These are phyloP conservation scores for Aspergillus saccharolyticus DNA, from an alignment of 495 filamentous ascomycete genomes.

Conservation along the genomic window DNA sequence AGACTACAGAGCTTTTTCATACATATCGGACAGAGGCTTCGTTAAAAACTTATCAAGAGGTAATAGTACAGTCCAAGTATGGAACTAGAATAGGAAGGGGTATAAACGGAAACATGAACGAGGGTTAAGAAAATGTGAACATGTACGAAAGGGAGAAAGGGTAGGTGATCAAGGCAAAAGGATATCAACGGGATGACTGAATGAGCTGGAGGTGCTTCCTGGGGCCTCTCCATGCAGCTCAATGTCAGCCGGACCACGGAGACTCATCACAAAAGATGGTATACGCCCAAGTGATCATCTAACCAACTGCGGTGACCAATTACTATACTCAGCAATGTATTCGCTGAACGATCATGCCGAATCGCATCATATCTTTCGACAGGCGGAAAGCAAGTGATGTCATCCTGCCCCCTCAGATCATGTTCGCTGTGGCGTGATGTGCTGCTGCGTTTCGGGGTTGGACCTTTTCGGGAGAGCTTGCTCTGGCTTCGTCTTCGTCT, in stretches of 20 bases:
- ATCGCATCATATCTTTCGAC: slow-evolving; percentile 7
- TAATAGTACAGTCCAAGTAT: slow-evolving; percentile 30
- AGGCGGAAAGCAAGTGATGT: slow-evolving; percentile 15
- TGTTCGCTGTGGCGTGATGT: slow-evolving; percentile 25
- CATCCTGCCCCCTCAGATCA: slow-evolving; percentile 29
- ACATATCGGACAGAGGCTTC: slow-evolving; percentile 18
- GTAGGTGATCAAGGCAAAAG: slow-evolving; percentile 15
- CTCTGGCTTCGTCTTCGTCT: slow-evolving; percentile 54
- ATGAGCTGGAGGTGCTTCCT: background rate
- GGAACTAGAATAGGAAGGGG: slow-evolving; percentile 15
- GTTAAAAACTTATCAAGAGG: slow-evolving; percentile 13
- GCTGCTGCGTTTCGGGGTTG: slow-evolving; percentile 24
- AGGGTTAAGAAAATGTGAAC: slow-evolving; percentile 13
- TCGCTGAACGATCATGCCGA: background rate
- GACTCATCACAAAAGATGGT: background rate
- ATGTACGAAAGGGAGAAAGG: slow-evolving; percentile 24
- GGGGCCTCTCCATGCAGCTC: background rate
- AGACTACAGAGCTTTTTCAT: background rate
- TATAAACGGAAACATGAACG: slow-evolving; percentile 22
- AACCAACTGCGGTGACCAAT: background rate
- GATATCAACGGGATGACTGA: background rate
- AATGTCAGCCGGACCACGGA: background rate
- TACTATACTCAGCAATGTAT: background rate
- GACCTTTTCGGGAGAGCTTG: slow-evolving; percentile 24
- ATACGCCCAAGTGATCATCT: background rate